Base-by-base conservation (phyloP, 2,329 filamentous ascomycete genomes). In the Phyllosticta citrichinensis region DNA sequence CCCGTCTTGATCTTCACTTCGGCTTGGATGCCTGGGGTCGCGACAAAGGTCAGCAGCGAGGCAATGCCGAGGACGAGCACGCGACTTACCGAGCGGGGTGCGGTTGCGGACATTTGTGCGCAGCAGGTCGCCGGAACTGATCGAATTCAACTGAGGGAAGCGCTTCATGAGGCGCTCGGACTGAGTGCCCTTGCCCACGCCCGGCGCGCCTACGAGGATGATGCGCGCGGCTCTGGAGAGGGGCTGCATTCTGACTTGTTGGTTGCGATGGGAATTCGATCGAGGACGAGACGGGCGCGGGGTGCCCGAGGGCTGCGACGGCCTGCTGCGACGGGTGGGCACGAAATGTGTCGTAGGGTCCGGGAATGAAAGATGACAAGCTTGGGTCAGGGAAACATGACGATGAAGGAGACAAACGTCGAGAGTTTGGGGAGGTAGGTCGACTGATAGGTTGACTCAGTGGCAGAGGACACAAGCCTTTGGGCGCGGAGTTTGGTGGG, bases 131-230 rank as follows among this genome's bases (percentile, higher is more conserved):
- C 94, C 94, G 3, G 94, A 96, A 75, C 91, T 96, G 74, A 99
- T 93, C 19, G 91, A 87, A 58, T 90, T 88, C 55, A 99, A 80
- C 70, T 97, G 89, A 3, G 92, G 90, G 71, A 94, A 99, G 66
- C 89, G 86, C 67, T 86, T 80, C 67, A 97, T 86, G 64, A 99
- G 80, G 64, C 94, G 86, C 74, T 96, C 89, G 57, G 90, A 91
- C 78, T 99, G 94, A 2, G 94, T 99, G 64, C 93, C 94, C 75
- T 99, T 99, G 64, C 94, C 94, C 62, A 96, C 94, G 62, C 92
- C 92, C n/a, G 94, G 94, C 58, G 93, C 92, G 68, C 94, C 94
- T 68, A 99, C 85, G 66, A 99, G 85, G 71, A 99, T 97, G 65
- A 97, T 87, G 64, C 94, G 88, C 60, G 94, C 94, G 62, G 94